Evolutionary conservation across 176 grass and related monocot genomes (phyloP).

Genomic region (Pontederia crassipes): DNA sequence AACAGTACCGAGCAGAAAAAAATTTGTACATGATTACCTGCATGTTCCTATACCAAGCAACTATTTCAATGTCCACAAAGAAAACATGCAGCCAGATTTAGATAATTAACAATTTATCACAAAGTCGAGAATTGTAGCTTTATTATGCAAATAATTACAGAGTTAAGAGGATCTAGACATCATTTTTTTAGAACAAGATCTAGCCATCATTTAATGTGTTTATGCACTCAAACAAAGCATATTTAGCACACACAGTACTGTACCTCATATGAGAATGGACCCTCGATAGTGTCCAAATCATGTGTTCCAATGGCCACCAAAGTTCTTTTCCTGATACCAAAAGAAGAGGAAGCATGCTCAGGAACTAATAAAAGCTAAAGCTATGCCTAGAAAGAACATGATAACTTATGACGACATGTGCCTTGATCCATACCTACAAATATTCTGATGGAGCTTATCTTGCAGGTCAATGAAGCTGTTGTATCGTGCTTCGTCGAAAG

Average conservation of each 20-base stretch:
- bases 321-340: constrained; percentile 63
- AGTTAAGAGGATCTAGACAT: too few species aligned
- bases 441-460: constrained; percentile 99
- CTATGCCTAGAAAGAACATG: constrained; percentile 13
- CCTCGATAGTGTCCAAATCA: constrained; percentile 77
- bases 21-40: too few species aligned
- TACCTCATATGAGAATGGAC: constrained; percentile 95
- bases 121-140: too few species aligned
- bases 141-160: too few species aligned
- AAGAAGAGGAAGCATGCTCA: background rate
- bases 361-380: constrained; percentile 6
- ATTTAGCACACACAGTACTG: constrained; percentile 2
- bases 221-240: too few species aligned
- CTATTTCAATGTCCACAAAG: too few species aligned
- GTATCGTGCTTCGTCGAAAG: constrained; percentile 84
- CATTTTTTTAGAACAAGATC: too few species aligned
- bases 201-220: too few species aligned
- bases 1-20: too few species aligned
- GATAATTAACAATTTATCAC: too few species aligned
- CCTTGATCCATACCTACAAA: constrained; percentile 56
- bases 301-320: constrained; percentile 96
- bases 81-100: too few species aligned
- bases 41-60: too few species aligned
- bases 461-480: constrained; percentile 99
- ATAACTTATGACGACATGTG: constrained; percentile 1